A percentile compares a stretch with the other conserved stretches of the same genome.
Conservation (phyloP, 352 stramenopile genomes). For the Saprolegnia diclina region DNA sequence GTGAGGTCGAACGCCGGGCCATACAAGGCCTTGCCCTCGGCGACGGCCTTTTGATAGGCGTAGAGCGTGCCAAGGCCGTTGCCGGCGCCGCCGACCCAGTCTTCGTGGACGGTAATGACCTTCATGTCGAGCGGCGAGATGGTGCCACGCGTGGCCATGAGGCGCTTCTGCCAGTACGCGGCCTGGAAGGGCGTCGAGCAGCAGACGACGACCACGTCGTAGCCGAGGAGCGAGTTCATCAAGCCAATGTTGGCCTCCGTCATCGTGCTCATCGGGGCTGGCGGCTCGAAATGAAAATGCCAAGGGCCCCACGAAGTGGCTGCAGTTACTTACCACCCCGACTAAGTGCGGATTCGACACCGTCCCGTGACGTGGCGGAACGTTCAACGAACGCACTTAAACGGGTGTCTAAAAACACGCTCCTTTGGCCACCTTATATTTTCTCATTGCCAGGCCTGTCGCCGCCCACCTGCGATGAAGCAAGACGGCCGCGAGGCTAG, state of each 20-base stretch:
- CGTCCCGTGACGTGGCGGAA: neutral
- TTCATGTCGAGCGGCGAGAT: conserved; percentile 83
- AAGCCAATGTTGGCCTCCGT: conserved; percentile 58
- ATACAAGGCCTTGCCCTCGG: conserved; percentile 81
- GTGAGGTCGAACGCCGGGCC: conserved; percentile 67
- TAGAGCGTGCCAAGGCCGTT: conserved; percentile 96
- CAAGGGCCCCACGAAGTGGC: neutral
- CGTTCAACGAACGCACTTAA: neutral
- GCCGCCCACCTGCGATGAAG: no score
- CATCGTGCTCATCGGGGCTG: neutral
- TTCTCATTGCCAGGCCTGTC: neutral
- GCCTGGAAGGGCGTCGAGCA: conserved; percentile 95
- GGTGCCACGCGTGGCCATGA: conserved; percentile 78
- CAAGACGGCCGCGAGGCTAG: no score
- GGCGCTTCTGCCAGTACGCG: conserved; percentile 94
- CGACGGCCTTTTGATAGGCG: conserved; percentile 92
- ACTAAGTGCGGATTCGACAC: neutral
- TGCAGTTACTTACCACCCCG: neutral
- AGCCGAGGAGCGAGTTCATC: conserved; percentile 86
- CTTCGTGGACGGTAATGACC: conserved; percentile 94
- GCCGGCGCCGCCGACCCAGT: conserved; percentile 94
- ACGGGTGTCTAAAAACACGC: neutral
- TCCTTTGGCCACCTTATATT: neutral
- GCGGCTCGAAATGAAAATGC: neutral
- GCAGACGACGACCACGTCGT: conserved; percentile 97